Evolutionary conservation across 169 alveolate species (phyloP), one percentile per base, ranked within the genome.

Genomic region (Blepharisma undulans): DNA sequence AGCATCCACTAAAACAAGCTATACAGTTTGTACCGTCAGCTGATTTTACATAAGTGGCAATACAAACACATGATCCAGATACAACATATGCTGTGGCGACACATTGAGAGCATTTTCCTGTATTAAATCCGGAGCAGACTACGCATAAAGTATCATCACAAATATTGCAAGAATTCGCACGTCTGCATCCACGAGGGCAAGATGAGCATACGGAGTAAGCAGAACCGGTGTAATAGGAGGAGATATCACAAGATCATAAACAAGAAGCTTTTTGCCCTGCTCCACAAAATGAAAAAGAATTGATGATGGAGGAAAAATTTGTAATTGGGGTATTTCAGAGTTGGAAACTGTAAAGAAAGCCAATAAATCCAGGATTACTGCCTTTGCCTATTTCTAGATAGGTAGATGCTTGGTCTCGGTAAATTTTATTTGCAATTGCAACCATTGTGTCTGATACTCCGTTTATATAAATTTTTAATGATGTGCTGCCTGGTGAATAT

Each of bases 61-160:
- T 82, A 16, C 77, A 34, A 30, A 4, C 21, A 22, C 89, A 82
- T 7, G 81, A 7, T 2, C 76, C 72, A 22, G 61, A 10, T 6
- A 27, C 72, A 10, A 12, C 32, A 6, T 27, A 12, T 48, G 89
- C 89, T 34, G 18, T 82, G 1, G 78, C 48, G 14, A 32, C 60
- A 30, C 89, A 82, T 60, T 82, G 72, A 36, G 78, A 34, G 76
- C 89, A 82, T 21, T 22, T 60, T 5, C 89, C 89, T 82, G 27
- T 7, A 12, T 12, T 22, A 32, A 78, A 78, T 27, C 34, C 86
- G 6, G 86, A 10, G 16, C 86, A 78, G 10, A 21, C 34, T 1
- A 12, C 6, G 16, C 86, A 78, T 25, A 29, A 27, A 25, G 10
- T 10, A 32, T 78, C 86, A 78, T 78, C 2, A 78, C 86, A 78